A percentile compares a stretch with the other conserved stretches of the same genome.
phyloP scores from a whole-genome alignment of 1,139 yeast species.

The Yamadazyma taylorii region DNA sequence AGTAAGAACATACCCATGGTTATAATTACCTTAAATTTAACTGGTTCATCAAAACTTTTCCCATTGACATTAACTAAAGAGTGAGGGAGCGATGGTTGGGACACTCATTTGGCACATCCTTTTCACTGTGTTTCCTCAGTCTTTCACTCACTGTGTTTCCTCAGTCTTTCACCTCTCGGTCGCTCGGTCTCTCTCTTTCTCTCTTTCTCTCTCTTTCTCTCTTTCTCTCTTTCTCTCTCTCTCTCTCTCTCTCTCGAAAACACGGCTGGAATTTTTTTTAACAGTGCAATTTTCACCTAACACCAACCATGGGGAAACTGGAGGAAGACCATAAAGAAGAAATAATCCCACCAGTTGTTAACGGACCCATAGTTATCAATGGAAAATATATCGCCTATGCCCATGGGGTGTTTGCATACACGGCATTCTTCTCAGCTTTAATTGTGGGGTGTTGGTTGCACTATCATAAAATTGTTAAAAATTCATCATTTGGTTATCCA shows the following conservation, averaged over 20 bases:
- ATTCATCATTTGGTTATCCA: conserved; percentile 86
- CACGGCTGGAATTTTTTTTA: too few species aligned
- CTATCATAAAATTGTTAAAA: conserved; percentile 82
- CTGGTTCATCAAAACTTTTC: conserved; percentile 11
- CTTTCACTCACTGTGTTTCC: too few species aligned
- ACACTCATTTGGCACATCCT: too few species aligned
- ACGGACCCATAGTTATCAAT: conserved; percentile 33
- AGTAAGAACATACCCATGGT: conserved; percentile 10
- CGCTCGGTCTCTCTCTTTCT: too few species aligned
- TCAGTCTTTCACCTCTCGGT: too few species aligned
- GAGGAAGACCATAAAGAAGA: not conserved
- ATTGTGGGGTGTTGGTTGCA: conserved; percentile 72
- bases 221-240: too few species aligned
- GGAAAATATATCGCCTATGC: conserved; percentile 67
- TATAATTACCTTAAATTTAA: conserved; percentile 13
- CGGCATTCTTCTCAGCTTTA: conserved; percentile 76
- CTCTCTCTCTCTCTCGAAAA: too few species aligned
- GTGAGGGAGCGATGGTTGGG: too few species aligned
- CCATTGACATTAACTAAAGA: not conserved
- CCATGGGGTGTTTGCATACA: conserved; percentile 68
- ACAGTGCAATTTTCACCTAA: too few species aligned
- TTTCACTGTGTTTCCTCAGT: too few species aligned
- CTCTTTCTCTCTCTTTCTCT: too few species aligned
- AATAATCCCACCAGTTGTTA: not conserved
- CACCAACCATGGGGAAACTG: not conserved